phyloP scores from a whole-genome alignment of 1,139 yeast species.

The Spathaspora sp. region DNA sequence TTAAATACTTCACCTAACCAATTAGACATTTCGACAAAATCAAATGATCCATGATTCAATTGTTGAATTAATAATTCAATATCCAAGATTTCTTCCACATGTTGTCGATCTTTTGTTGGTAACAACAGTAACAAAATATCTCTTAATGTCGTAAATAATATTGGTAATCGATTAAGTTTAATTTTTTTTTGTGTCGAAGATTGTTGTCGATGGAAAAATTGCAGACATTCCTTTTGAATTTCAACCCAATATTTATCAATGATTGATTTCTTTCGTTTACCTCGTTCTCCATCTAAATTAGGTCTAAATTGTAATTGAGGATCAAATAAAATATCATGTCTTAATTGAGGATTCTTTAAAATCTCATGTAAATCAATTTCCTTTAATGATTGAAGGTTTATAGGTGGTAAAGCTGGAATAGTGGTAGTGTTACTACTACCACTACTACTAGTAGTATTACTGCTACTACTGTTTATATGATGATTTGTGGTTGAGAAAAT shows the following conservation, averaged over 20 bases:
- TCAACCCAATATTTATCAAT: slow-evolving; percentile 85
- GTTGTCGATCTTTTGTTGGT: slow-evolving; percentile 73
- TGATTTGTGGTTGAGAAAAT: slow-evolving; percentile 7
- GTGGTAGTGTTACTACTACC: slow-evolving; percentile 8
- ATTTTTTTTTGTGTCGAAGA: slow-evolving; percentile 16
- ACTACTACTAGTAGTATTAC: slow-evolving; percentile 6
- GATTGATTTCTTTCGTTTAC: slow-evolving; percentile 69
- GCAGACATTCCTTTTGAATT: slow-evolving; percentile 60
- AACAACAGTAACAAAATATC: slow-evolving; percentile 74
- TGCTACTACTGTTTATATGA: slow-evolving; percentile 7
- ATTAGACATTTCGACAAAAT: slow-evolving; percentile 64
- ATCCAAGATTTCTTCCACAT: slow-evolving; percentile 75
- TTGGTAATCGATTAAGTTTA: slow-evolving; percentile 55
- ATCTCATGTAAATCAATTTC: slow-evolving; percentile 90
- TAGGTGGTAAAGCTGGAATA: slow-evolving; percentile 66
- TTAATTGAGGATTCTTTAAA: slow-evolving; percentile 83
- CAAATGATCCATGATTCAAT: slow-evolving; percentile 64
- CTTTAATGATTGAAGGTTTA: slow-evolving; percentile 75
- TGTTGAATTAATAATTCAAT: slow-evolving; percentile 77
- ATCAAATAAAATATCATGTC: slow-evolving; percentile 92
- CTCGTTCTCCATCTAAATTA: slow-evolving; percentile 87
- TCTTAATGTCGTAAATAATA: slow-evolving; percentile 70
- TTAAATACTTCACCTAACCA: slow-evolving; percentile 75
- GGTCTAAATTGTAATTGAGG: slow-evolving; percentile 93
- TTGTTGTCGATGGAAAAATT: slow-evolving; percentile 27